A percentile compares a stretch with the other conserved stretches of the same genome.
These are phyloP conservation scores for Bromus sterilis DNA, from an alignment of 176 grass and related monocot species.

Conservation along the genomic window DNA sequence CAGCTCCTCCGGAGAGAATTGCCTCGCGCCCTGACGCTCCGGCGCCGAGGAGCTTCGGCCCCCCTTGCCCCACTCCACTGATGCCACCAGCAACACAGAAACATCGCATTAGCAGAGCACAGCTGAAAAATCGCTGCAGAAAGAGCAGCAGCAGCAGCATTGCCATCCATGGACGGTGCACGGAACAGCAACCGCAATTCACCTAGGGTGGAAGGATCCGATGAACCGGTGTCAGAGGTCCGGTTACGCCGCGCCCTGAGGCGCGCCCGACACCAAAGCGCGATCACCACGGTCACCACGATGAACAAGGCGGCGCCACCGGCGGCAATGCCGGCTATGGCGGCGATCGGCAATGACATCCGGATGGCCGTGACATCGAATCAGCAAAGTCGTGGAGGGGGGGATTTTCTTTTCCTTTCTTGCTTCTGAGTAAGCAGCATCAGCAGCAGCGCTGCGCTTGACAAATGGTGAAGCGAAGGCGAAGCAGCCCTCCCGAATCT, in stretches of 20 bases:
- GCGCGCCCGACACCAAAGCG: conserved; percentile 34
- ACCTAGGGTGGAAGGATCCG: conserved; percentile 82
- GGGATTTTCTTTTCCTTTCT: neutral
- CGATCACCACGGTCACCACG: conserved; percentile 20
- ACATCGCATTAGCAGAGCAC: neutral
- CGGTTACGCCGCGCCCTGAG: conserved; percentile 45
- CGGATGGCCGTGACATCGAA: conserved; percentile 83
- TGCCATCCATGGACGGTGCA: neutral
- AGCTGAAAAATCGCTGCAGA: neutral
- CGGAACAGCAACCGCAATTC: neutral
- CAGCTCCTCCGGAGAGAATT: conserved; percentile 73
- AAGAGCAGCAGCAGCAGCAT: neutral
- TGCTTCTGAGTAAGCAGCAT: neutral
- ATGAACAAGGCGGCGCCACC: conserved; percentile 41
- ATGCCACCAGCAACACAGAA: neutral
- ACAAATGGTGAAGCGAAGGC: neutral
- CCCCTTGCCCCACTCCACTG: conserved; percentile 83
- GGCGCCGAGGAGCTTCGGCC: conserved; percentile 38
- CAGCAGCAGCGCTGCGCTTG: neutral
- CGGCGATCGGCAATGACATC: conserved; percentile 67
- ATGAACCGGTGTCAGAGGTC: conserved; percentile 85
- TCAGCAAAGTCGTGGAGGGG: conserved; percentile 18
- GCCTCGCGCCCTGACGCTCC: conserved; percentile 38
- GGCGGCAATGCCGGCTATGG: conserved; percentile 65
- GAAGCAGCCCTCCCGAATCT: neutral